Base-by-base conservation (phyloP, 2,329 filamentous ascomycete genomes). In the Colletotrichum sp. region DNA sequence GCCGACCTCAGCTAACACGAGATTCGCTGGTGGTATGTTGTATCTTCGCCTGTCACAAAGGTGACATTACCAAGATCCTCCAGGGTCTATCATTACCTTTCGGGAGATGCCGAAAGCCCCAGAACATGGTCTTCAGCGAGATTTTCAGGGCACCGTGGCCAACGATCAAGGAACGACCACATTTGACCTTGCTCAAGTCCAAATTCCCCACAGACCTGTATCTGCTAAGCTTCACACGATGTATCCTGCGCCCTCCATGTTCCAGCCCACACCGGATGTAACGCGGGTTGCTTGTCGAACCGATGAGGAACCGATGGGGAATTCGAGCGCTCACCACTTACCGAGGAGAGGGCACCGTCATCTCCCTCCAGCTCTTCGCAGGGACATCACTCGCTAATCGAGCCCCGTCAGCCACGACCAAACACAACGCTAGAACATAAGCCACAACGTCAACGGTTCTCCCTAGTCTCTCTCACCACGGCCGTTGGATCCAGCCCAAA, bases 381-480 rank as follows among this genome's bases (percentile, higher is more conserved):
- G 13, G n/a, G 39, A 21, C 36, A 52, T 21, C n/a, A 6, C 32
- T 59, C 34, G 26, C 28, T 30, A 24, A 57, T 28, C 26, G 57
- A 39, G n/a, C 44, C 18, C 36, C 32, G 15, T 16, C 32, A 52
- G 24, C 44, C 57, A 21, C 30, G 8, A 44, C 21, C 30, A 24
- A 55, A 18, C 62, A 62, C 28, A 26, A 62, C 49, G 13, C 55
- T 44, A 16, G 3, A 15, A 21, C 24, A 18, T 32, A 73, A 73
- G 73, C 73, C 69, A 76, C 70, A 49, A 30, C 64, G 73, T 73
- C 73, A 72, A 73, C 57, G 21, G 72, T 60, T 16, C 32, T 39
- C 49, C 36, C 44, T 73, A 60, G 67, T 16, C 28, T 65, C 28
- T 36, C 13, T n/a, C 69, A 55, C n/a, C 52, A 18, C 36, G 10